Conservation (phyloP, 2,329 filamentous ascomycete species). For the Huntiella bhutanensis region DNA sequence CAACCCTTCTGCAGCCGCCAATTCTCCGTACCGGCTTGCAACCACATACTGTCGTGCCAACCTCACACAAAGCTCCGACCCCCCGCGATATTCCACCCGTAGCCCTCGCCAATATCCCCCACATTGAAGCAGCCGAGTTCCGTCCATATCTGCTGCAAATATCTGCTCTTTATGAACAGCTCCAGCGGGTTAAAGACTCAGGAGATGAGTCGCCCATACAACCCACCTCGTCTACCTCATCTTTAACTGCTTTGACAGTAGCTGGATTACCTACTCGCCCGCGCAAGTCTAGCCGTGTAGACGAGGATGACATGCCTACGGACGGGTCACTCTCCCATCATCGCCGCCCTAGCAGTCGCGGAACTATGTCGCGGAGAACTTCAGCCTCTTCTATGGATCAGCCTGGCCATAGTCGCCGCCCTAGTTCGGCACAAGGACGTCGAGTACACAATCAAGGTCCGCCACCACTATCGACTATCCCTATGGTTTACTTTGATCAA, state of each 20-base stretch:
- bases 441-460: slow-evolving; percentile 50
- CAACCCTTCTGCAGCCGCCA: slow-evolving; percentile 75
- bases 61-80: slow-evolving; percentile 66
- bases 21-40: slow-evolving; percentile 76
- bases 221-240: slow-evolving; percentile 15
- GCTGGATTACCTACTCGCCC: not conserved
- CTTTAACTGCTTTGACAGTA: not conserved
- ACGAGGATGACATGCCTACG: slow-evolving; percentile 20
- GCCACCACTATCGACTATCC: slow-evolving; percentile 80
- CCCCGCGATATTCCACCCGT: slow-evolving; percentile 85
- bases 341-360: slow-evolving; percentile 26
- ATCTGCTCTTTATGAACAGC: slow-evolving; percentile 70
- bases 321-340: slow-evolving; percentile 18
- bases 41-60: slow-evolving; percentile 53
- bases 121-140: slow-evolving; percentile 64
- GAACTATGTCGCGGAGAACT: slow-evolving; percentile 21
- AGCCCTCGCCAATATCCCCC: slow-evolving; percentile 69
- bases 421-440: slow-evolving; percentile 11
- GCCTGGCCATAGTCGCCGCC: slow-evolving; percentile 3
- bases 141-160: slow-evolving; percentile 70
- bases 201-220: slow-evolving; percentile 37
- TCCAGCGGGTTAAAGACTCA: slow-evolving; percentile 65
- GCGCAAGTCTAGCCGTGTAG: not conserved
- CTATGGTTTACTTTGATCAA: slow-evolving; percentile 82
- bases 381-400: slow-evolving; percentile 24